Base-by-base conservation (phyloP, 768 basidiomycete genomes). In the Leccinum uliginosum region DNA sequence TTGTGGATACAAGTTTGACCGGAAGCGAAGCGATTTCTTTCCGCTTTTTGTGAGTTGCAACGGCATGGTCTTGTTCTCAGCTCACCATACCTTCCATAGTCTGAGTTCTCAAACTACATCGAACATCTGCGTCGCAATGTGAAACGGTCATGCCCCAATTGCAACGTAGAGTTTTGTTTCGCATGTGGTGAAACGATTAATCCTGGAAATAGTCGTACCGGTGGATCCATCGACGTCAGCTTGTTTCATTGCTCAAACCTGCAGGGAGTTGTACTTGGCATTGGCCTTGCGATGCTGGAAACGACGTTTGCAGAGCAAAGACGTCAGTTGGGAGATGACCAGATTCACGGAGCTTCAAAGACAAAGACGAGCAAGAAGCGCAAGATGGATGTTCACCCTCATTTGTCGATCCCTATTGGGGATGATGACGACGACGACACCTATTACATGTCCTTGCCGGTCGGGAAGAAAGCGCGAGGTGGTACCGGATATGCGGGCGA, bases 401-500 rank as follows among this genome's bases (percentile, higher is more conserved):
- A 62, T 24, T 38, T 62, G n/a, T 59, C 64, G 5, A 29, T 59
- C 12, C 26, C 52, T 11, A 70, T 73, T 27, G 71, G 71, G 50
- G 79, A 80, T 34, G 78, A 78, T 10, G 85, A 85, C 3, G 84
- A 85, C 3, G 85, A 86, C 58, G 76, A 78, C 53, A 62, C 71
- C 34, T 82, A 80, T 51, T 73, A 73, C 57, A 78, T 72, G 63
- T 72, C 60, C 29, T 63, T 73, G 27, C 71, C 72, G 1, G 70
- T 73, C 34, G 83, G 82, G 35, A 86, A 84, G 74, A 92, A 87
- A 67, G 75, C 79, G 14, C 89, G 87, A 63, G 84, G 86, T 34
- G 94, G 95, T 0, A 85, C 80, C 19, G 95, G 95, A 11, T 98
- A 97, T 73, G 92, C 88, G 23, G 93, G 94, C 6, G 82, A 85